phyloP scores from a whole-genome alignment of 176 grass and related monocot species.

The Oryza glumipatula region DNA sequence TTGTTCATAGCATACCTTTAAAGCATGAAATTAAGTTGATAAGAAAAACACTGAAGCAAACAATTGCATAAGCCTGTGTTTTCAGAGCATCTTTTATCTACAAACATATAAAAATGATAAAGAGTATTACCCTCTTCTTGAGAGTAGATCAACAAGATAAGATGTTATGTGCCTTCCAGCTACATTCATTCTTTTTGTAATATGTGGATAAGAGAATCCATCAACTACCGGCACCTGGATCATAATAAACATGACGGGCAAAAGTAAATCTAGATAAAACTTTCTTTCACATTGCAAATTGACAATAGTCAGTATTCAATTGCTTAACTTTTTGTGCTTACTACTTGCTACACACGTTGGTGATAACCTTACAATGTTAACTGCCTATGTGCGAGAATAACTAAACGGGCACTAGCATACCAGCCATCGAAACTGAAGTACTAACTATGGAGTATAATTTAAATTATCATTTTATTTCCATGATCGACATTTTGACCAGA shows the following conservation, averaged over 20 bases:
- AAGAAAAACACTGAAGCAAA: constrained; percentile 32
- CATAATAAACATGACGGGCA: constrained; percentile 21
- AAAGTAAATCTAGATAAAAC: constrained; percentile 11
- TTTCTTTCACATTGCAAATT: neutral
- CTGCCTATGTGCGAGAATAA: neutral
- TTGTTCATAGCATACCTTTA: constrained; percentile 94
- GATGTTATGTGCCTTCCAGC: constrained; percentile 98
- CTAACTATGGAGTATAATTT: neutral
- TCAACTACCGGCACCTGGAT: constrained; percentile 95
- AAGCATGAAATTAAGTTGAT: constrained; percentile 26
- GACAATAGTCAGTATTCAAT: neutral
- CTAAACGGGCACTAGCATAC: neutral
- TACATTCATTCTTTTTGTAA: constrained; percentile 99
- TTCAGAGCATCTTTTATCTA: constrained; percentile 34
- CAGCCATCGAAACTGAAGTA: neutral
- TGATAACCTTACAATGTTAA: neutral
- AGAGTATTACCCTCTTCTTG: constrained; percentile 84
- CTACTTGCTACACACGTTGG: neutral
- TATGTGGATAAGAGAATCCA: constrained; percentile 93
- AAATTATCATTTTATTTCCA: neutral
- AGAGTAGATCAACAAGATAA: constrained; percentile 94
- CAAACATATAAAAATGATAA: constrained; percentile 32
- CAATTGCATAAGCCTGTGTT: constrained; percentile 17
- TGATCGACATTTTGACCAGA: neutral
- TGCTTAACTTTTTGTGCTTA: neutral